phyloP scores from a whole-genome alignment of 257 asterid genomes.

The Plantago major region DNA sequence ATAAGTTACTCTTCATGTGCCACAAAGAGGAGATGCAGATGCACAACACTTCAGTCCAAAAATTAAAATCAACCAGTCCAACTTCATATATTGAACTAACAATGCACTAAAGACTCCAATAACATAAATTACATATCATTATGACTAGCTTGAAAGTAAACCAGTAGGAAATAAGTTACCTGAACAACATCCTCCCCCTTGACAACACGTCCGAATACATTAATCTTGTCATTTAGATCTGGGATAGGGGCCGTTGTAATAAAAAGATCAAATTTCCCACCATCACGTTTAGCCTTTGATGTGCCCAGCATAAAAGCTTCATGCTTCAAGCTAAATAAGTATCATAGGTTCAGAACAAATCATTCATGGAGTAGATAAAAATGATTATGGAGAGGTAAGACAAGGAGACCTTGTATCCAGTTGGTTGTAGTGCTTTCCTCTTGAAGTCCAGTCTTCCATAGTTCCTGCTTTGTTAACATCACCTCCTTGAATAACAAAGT shows the following conservation, averaged over 20 bases:
- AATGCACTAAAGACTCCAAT: not conserved
- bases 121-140: not conserved
- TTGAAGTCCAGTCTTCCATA: constrained; percentile 83
- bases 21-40: not conserved
- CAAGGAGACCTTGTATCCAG: constrained; percentile 76
- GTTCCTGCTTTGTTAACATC: constrained; percentile 57
- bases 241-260: constrained; percentile 94
- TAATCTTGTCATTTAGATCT: constrained; percentile 75
- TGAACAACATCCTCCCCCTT: constrained; percentile 98
- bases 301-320: constrained; percentile 99
- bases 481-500: constrained; percentile 92
- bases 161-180: constrained; percentile 33
- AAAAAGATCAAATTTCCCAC: constrained; percentile 66
- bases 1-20: constrained; percentile 6
- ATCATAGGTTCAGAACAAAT: constrained; percentile 2
- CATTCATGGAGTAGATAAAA: constrained; percentile 2
- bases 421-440: constrained; percentile 82
- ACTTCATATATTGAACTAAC: no score
- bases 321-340: constrained; percentile 61
- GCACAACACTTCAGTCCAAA: not conserved
- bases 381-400: constrained; percentile 24
- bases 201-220: constrained; percentile 81
- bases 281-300: constrained; percentile 60
- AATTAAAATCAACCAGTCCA: not conserved
- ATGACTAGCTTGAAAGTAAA: not conserved